Conservation (phyloP, 2,329 filamentous ascomycete genomes). For the Samsoniella hepiali region DNA sequence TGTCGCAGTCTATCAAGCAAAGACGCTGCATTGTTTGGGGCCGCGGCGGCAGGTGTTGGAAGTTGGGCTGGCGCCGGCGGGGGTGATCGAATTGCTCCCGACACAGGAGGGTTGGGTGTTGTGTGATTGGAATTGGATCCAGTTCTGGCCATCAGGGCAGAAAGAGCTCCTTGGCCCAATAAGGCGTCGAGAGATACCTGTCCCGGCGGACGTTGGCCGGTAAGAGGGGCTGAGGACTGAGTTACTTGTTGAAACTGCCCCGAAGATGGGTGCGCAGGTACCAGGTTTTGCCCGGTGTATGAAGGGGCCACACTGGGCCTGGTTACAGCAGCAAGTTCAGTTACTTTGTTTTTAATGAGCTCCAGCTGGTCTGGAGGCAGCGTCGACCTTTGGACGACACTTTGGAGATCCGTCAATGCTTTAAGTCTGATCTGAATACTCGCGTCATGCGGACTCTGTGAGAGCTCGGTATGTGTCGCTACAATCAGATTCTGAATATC, state of each 20-base stretch:
- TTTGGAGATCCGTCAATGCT: constrained; percentile 79
- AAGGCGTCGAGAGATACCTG: constrained; percentile 55
- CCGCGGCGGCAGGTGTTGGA: constrained; percentile 36
- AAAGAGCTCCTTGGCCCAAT: constrained; percentile 58
- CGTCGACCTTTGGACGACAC: constrained; percentile 68
- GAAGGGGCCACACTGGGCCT: constrained; percentile 34
- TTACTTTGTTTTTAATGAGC: constrained; percentile 81
- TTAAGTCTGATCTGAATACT: constrained; percentile 75
- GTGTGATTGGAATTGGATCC: constrained; percentile 45
- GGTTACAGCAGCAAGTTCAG: constrained; percentile 65
- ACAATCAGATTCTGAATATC: constrained; percentile 79
- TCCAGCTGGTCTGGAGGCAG: constrained; percentile 78
- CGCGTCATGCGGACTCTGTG: constrained; percentile 71
- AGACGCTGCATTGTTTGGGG: constrained; percentile 50
- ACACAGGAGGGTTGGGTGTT: constrained; percentile 40
- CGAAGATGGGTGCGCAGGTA: constrained; percentile 26
- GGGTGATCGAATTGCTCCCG: constrained; percentile 48
- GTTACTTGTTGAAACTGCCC: constrained; percentile 31
- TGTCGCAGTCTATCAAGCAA: constrained; percentile 66
- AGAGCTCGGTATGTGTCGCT: constrained; percentile 69
- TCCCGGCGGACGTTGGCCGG: constrained; percentile 31
- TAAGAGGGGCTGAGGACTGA: constrained; percentile 33
- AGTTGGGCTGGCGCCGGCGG: constrained; percentile 29
- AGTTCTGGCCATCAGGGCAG: constrained; percentile 55
- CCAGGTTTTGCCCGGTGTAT: constrained; percentile 23